Evolutionary conservation across 495 filamentous ascomycete genomes (phyloP), one percentile per base, ranked within the genome.

Genomic region (Beverwykella pulmonaria): DNA sequence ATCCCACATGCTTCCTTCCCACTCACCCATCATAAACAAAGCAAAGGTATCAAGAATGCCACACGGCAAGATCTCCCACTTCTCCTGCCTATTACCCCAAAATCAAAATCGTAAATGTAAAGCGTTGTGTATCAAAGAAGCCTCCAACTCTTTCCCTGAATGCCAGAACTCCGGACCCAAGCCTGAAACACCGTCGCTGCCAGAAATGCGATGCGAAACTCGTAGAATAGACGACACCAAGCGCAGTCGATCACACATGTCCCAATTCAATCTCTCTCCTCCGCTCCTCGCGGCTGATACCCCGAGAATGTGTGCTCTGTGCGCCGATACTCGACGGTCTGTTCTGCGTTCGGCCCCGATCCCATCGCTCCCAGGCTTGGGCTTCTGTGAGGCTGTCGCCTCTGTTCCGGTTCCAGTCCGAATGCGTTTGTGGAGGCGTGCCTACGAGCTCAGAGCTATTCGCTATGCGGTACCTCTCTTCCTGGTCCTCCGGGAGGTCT

Each of bases 221-320:
- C 30, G 17, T 8, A 46, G 47, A 17, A 29, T 5, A n/a, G 14
- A 5, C 19, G 1, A 53, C 8, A 54, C 23, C 10, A 20, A 32
- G 25, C 1, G 34, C n/a, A 53, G 17, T n/a, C n/a, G 23, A 52
- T 52, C 53, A 26, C 25, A 23, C 39, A 54, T 54, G 17, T 32
- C 73, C 71, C 59, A 73, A 22, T 61, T 76, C 74, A 50, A 76
- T 76, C 59, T 76, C 74, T 53, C 68, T 46, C 61, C 74, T 65
- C 56, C 74, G 55, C 61, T 73, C 70, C 46, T 75, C 74, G 27
- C 69, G 59, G 57, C 73, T 75, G 49, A 61, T 53, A 32, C 41
- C 68, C 36, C 73, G 61, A 15, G 68, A 66, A 32, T 61, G 50
- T 8, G 46, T 53, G 41, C 70, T 66, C 1, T 30, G 14, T 3